Evolutionary conservation across 257 asterid genomes (phyloP).

Genomic region (Solanum chmielewskii): DNA sequence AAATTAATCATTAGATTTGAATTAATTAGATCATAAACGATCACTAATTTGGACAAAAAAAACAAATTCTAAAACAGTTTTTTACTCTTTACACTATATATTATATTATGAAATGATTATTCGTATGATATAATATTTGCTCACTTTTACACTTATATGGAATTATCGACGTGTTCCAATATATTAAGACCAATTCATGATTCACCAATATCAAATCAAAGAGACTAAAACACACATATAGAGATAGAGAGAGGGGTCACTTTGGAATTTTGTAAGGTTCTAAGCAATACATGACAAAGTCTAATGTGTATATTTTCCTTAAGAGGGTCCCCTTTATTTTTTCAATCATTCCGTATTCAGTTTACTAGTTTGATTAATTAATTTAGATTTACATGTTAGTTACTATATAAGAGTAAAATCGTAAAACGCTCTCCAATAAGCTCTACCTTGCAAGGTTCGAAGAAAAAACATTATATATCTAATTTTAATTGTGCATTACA

Average conservation of each 20-base stretch:
- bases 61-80: background rate
- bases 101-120: background rate
- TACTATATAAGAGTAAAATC: background rate
- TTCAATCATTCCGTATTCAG: background rate
- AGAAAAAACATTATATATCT: background rate
- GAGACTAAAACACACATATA: background rate
- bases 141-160: slow-evolving; percentile 9
- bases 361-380: background rate
- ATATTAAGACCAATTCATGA: background rate
- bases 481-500: background rate
- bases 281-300: background rate
- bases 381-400: background rate
- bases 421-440: background rate
- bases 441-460: background rate
- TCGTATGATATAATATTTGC: background rate
- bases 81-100: slow-evolving; percentile 5
- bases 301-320: background rate
- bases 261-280: background rate
- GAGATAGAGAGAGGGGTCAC: background rate
- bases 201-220: slow-evolving; percentile 10
- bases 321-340: background rate
- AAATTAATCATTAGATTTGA: no score
- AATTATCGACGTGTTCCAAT: background rate
- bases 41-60: slow-evolving; percentile 14
- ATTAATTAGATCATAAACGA: background rate